Evolutionary conservation across 257 asterid genomes (phyloP), one percentile per base, ranked within the genome.

Genomic region (Solanum chmielewskii): DNA sequence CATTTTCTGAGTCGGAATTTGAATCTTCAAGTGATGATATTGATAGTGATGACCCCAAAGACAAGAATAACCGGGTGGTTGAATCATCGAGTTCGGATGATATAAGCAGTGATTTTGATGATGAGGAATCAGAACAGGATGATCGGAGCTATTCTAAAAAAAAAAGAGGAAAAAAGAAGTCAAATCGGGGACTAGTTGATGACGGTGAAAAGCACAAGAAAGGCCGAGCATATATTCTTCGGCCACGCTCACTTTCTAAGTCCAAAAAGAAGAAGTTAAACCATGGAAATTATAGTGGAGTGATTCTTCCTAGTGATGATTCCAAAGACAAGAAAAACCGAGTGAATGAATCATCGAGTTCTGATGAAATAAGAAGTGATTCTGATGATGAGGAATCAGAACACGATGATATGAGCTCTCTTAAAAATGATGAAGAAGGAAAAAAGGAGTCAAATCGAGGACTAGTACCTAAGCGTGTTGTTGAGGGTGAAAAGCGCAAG

Each of bases 11-110:
- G 56, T 73, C 82, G 2, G 71, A 83, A 18, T 85, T 88, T 20
- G 80, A 60, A 21, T 52, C 71, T 9, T 85, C 89, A 25, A 69
- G 75, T 52, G 91, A 86, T 44, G 93, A 89, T 29, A 7, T 2
- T 18, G 84, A 85, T 70, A 49, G 39, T 77, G 83, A 62, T 84
- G 90, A 86, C 70, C 56, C 64, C 7, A 39, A 83, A 11, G 88
- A 88, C 76, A 21, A 9, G 20, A 81, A 85, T 41, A 81, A 33
- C 47, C 21, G 8, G 23, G 56, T 21, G 60, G 88, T 47, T 15
- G 62, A 74, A 41, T 80, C 78, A 33, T 71, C 33, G 23, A 81
- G 80, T 45, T 86, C 89, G 29, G 87, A 69, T 75, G 45, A 31
- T 77, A 33, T 20, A 73, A 45, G 83, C 11, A 25, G 29, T 77